A percentile compares a stretch with the other conserved stretches of the same genome.
phyloP scores from a whole-genome alignment of 2,329 filamentous ascomycete species.

The Sarocladiaceae sp. region DNA sequence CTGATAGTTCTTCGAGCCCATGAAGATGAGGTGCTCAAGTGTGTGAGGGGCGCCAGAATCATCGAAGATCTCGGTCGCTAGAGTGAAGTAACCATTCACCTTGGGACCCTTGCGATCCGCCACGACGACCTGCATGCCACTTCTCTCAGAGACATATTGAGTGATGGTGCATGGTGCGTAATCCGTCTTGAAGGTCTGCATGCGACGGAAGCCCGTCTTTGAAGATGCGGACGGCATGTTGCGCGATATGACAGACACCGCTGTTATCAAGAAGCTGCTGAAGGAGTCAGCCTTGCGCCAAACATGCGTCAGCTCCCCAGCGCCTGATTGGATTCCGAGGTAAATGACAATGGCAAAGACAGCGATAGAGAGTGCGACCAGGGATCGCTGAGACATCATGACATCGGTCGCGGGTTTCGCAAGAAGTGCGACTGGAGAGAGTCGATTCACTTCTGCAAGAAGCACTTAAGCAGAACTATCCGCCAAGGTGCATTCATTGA shows the following conservation, averaged over 20 bases:
- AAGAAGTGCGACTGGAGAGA: too few relatives aligned
- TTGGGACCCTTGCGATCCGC: conserved; percentile 94
- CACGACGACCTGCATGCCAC: conserved; percentile 90
- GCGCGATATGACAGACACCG: neutral
- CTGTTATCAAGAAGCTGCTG: conserved; percentile 17
- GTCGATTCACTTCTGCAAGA: too few relatives aligned
- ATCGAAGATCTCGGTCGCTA: conserved; percentile 96
- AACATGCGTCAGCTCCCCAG: neutral
- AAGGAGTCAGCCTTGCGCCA: conserved; percentile 10
- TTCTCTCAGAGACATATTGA: conserved; percentile 92
- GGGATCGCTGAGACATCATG: too few relatives aligned
- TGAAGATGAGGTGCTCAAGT: conserved; percentile 77
- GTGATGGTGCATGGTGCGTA: conserved; percentile 87
- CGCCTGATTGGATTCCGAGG: neutral
- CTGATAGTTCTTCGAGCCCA: conserved; percentile 88
- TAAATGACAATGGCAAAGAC: neutral
- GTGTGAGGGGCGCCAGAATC: conserved; percentile 91
- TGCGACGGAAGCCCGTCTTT: conserved; percentile 67
- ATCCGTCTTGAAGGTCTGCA: conserved; percentile 83
- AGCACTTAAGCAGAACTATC: neutral
- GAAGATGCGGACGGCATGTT: conserved; percentile 50
- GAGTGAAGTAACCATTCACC: conserved; percentile 87
- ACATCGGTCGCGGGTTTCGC: too few relatives aligned
- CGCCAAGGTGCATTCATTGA: too few relatives aligned
- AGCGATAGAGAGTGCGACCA: neutral